A percentile compares a stretch with the other conserved stretches of the same genome.
Conservation (phyloP, 148 eudicot species). For the Diospyros kaki region DNA sequence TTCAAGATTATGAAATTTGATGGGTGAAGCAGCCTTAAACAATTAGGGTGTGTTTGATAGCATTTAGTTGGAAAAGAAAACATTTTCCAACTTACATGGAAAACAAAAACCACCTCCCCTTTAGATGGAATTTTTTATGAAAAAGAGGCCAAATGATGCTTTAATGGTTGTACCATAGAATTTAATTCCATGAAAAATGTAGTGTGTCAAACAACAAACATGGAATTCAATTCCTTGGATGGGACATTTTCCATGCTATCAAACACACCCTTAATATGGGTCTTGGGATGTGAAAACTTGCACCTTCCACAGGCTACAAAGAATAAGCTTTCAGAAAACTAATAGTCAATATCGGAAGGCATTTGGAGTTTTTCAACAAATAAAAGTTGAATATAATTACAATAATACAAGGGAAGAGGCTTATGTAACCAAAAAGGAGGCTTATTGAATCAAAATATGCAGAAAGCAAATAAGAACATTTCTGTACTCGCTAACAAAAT, state of each 20-base stretch:
- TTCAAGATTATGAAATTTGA: no score
- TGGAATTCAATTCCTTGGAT: no score
- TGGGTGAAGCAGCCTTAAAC: background rate
- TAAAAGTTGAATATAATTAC: background rate
- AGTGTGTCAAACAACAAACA: no score
- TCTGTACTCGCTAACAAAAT: background rate
- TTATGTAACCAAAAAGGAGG: conserved; percentile 1
- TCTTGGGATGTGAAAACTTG: background rate
- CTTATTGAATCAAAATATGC: background rate
- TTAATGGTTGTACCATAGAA: no score
- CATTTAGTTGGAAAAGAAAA: no score
- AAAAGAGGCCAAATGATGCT: no score
- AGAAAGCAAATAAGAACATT: background rate
- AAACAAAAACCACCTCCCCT: no score
- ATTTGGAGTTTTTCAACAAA: background rate
- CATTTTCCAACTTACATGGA: no score
- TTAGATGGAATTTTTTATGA: no score
- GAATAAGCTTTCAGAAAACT: background rate
- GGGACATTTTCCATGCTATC: no score
- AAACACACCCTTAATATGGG: no score
- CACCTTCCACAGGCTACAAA: background rate
- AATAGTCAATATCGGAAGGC: background rate
- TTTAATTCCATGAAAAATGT: no score
- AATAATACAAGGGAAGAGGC: background rate
- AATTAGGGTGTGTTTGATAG: background rate